Evolutionary conservation across 495 filamentous ascomycete species (phyloP), one percentile per base, ranked within the genome.

Genomic region (Penicillium tannophilum): DNA sequence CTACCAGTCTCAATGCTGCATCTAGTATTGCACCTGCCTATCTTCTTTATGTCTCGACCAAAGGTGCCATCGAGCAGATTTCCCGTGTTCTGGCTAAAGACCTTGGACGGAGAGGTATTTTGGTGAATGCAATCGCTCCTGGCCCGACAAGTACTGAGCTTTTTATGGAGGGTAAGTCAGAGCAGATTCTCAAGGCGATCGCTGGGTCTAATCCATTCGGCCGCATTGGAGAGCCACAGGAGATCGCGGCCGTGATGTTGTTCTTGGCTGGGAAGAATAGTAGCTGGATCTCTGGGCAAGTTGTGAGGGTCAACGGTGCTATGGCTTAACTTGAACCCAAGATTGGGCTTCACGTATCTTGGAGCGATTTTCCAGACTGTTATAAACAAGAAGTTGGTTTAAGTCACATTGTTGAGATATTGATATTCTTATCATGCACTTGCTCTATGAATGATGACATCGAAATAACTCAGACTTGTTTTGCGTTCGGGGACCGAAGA

Each of bases 51-150:
- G 71, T 72, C 31, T 72, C 81, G 0, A 84, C 81, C 54, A 91
- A 91, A 62, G 88, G 86, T 50, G 85, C 88, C 6, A 80, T 91
- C 46, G 86, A 90, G 65, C 86, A 90, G 65, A 86, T 91, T 76
- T 79, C 81, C 0, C 79, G 86, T 7, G 75, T 83, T 14, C 67
- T 89, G 44, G 76, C 82, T 45, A 90, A 90, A 67, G 86, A 88
- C 47, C 78, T 90, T 42, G 87, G 77, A 6, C 68, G 76, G 9
- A 83, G 82, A 55, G 80, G 80, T 0, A 86, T 90, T 58, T 68
- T 71, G 14, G 88, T 90, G 23, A 90, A 91, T 65, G 74, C 75
- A 23, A 71, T 91, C 12, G 81, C 87, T 0, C 88, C 86, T 0
- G 88, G 87, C 0, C 86, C 87, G 6, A 88, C 84, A 0, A 84